These are phyloP conservation scores for Terfezia claveryi DNA, from an alignment of 495 filamentous ascomycete species.

Conservation along the genomic window DNA sequence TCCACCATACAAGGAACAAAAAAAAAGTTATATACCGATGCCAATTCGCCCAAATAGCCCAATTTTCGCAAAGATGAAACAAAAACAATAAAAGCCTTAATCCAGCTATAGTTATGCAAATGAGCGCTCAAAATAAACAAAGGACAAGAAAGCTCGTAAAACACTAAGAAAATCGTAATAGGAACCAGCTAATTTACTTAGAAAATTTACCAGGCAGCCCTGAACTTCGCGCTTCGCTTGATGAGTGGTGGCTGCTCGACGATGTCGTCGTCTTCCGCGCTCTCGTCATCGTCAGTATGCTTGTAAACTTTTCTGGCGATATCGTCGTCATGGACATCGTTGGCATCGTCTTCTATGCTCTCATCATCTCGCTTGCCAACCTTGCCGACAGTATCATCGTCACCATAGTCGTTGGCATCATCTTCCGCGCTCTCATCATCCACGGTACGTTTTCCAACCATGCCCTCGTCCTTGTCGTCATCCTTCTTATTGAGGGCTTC, in stretches of 20 bases:
- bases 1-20: too few species aligned
- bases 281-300: not conserved
- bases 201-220: not conserved
- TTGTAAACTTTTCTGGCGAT: not conserved
- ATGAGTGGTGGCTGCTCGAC: not conserved
- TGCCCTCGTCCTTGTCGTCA: not conserved
- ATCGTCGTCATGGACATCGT: not conserved
- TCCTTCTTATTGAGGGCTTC: not conserved
- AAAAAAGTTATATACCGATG: too few species aligned
- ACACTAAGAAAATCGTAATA: not conserved
- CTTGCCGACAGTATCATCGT: not conserved
- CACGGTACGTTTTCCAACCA: not conserved
- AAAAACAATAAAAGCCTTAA: too few species aligned
- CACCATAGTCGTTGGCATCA: not conserved
- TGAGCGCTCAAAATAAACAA: not conserved
- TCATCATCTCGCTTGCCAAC: not conserved
- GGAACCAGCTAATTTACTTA: not conserved
- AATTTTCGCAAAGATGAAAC: too few species aligned
- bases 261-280: not conserved
- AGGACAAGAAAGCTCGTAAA: not conserved
- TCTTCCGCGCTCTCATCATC: not conserved
- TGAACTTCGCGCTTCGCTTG: not conserved
- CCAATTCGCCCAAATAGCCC: too few species aligned
- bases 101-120: too few species aligned
- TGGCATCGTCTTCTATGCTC: not conserved